Percentiles rank a stretch among this genome's conserved stretches.
phyloP scores from a whole-genome alignment of 208 protist genomes.

The Leishmania aethiopica region DNA sequence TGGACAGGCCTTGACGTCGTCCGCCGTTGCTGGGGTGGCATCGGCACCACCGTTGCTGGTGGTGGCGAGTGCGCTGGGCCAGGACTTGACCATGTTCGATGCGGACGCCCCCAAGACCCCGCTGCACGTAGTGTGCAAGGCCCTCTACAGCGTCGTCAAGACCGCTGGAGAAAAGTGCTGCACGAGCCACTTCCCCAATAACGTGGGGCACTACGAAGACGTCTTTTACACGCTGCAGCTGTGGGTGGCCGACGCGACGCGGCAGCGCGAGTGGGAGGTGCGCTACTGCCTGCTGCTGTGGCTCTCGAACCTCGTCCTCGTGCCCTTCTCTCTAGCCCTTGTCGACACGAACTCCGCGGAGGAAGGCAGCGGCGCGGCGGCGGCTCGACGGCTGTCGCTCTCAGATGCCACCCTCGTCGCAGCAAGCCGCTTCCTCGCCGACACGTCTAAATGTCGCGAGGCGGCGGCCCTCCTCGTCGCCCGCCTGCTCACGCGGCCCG shows the following conservation, averaged over 20 bases:
- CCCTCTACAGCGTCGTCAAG: constrained; percentile 94
- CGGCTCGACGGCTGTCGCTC: constrained; percentile 36
- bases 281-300: constrained; percentile 97
- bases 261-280: constrained; percentile 92
- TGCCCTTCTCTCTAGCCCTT: constrained; percentile 95
- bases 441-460: constrained; percentile 91
- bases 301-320: constrained; percentile 96
- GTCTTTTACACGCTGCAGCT: constrained; percentile 81
- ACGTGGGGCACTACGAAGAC: constrained; percentile 87
- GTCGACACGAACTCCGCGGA: constrained; percentile 77
- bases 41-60: constrained; percentile 3
- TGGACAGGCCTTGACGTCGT: not conserved
- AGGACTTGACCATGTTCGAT: constrained; percentile 84
- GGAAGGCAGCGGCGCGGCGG: not conserved
- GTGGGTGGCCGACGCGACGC: constrained; percentile 53
- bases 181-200: constrained; percentile 94
- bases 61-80: constrained; percentile 41
- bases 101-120: constrained; percentile 65
- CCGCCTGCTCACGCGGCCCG: constrained; percentile 90
- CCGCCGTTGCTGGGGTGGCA: not conserved
- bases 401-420: constrained; percentile 77
- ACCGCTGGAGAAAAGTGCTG: constrained; percentile 94
- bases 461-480: constrained; percentile 90
- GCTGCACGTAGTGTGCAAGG: constrained; percentile 74
- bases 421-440: constrained; percentile 71